phyloP scores from a whole-genome alignment of 805 yeast genomes.

The Pichia heedii region DNA sequence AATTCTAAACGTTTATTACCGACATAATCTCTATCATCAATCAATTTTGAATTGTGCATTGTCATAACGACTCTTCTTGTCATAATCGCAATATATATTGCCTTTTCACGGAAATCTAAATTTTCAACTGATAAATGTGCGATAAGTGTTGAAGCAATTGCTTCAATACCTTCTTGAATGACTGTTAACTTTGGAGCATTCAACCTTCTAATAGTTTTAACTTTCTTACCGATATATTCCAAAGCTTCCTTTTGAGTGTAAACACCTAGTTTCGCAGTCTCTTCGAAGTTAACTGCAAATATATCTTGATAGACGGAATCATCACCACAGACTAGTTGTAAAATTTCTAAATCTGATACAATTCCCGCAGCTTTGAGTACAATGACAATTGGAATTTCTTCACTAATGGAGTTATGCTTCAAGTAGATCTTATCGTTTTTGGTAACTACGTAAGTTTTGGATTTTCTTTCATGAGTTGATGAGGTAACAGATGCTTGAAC shows the following conservation, averaged over 20 bases:
- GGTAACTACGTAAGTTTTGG: constrained; percentile 92
- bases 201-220: constrained; percentile 83
- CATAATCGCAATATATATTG: constrained; percentile 91
- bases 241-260: constrained; percentile 92
- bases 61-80: constrained; percentile 94
- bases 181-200: constrained; percentile 71
- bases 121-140: constrained; percentile 85
- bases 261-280: constrained; percentile 75
- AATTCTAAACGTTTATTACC: constrained; percentile 95
- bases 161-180: constrained; percentile 93
- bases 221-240: constrained; percentile 82
- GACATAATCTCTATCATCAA: constrained; percentile 98
- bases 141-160: constrained; percentile 89
- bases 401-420: constrained; percentile 91
- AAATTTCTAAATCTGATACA: constrained; percentile 82
- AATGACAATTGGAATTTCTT: constrained; percentile 90
- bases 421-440: constrained; percentile 82
- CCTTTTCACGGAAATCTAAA: constrained; percentile 87
- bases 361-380: constrained; percentile 93
- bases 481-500: constrained; percentile 98
- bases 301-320: constrained; percentile 84
- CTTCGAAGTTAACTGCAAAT: constrained; percentile 90
- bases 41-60: constrained; percentile 86
- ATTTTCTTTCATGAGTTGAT: constrained; percentile 95
- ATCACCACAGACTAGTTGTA: constrained; percentile 90